Percentiles rank a stretch among this genome's conserved stretches.
phyloP scores from a whole-genome alignment of 306 rosid genomes.

The Styphnolobium japonicum region DNA sequence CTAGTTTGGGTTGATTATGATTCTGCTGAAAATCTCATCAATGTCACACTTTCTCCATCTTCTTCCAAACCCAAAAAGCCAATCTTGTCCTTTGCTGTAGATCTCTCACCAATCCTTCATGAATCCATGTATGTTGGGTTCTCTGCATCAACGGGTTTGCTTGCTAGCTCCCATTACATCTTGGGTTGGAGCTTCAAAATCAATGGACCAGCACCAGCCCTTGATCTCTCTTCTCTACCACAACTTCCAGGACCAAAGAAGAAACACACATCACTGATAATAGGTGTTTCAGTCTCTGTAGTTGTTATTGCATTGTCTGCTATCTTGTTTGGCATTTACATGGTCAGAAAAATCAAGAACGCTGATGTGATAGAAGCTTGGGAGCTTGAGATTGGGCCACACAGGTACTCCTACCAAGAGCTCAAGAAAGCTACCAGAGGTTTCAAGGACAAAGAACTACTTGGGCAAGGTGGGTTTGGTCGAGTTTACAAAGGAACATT shows the following conservation, averaged over 20 bases:
- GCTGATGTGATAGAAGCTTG: conserved; percentile 64
- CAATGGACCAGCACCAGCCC: conserved; percentile 47
- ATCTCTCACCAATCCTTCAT: conserved; percentile 58
- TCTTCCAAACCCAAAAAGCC: conserved; percentile 55
- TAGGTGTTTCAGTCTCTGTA: conserved; percentile 40
- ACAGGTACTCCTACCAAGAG: conserved; percentile 72
- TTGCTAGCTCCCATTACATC: conserved; percentile 74
- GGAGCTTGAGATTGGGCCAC: conserved; percentile 84
- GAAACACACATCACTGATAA: conserved; percentile 31
- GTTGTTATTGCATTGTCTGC: conserved; percentile 24
- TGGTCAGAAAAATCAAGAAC: conserved; percentile 46
- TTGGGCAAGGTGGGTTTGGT: conserved; percentile 79
- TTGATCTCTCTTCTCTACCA: conserved; percentile 58
- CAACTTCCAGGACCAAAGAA: conserved; percentile 56
- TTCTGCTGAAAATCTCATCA: conserved; percentile 32
- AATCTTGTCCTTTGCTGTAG: conserved; percentile 43
- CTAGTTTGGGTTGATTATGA: conserved; percentile 76
- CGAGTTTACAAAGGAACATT: conserved; percentile 68
- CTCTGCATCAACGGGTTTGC: conserved; percentile 87
- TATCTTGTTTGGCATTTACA: conserved; percentile 32
- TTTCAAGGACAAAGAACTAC: conserved; percentile 59
- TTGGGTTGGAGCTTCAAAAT: conserved; percentile 85
- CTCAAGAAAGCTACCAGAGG: conserved; percentile 68
- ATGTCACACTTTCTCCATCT: conserved; percentile 48
- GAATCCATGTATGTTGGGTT: conserved; percentile 76